Evolutionary conservation across 768 basidiomycete genomes (phyloP).

Genomic region (Pisolithus microcarpus): DNA sequence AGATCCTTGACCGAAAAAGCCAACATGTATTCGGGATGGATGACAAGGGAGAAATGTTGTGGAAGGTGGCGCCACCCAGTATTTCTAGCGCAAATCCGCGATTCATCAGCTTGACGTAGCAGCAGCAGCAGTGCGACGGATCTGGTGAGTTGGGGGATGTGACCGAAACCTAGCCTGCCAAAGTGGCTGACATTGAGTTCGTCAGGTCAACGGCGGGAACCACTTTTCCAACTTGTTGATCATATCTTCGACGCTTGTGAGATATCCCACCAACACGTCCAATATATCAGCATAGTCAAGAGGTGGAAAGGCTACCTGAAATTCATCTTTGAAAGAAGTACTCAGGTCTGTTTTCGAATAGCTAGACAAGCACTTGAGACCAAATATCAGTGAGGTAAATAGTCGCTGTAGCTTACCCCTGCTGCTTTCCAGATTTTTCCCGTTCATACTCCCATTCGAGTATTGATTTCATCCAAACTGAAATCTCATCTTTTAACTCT

Average conservation of each 20-base stretch:
- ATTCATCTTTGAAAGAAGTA: constrained; percentile 15
- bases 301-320: constrained; percentile 16
- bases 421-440: constrained; percentile 3
- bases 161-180: too few species aligned
- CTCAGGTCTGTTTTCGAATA: constrained; percentile 10
- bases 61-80: too few species aligned
- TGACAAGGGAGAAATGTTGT: too few species aligned
- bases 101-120: too few species aligned
- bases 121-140: too few species aligned
- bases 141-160: too few species aligned
- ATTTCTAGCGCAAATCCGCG: too few species aligned
- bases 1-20: too few species aligned
- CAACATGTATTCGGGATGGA: too few species aligned
- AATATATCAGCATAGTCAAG: constrained; percentile 7
- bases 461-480: constrained; percentile 12
- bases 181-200: background rate
- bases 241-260: constrained; percentile 22
- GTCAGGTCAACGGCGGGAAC: constrained; percentile 8
- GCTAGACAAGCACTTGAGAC: constrained; percentile 1
- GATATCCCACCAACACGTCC: constrained; percentile 18
- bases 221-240: constrained; percentile 17
- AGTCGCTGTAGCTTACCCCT: constrained; percentile 5
- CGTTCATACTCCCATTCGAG: constrained; percentile 16
- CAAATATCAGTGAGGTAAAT: background rate
- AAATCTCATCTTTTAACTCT: constrained; percentile 12